phyloP scores from a whole-genome alignment of 768 basidiomycete genomes.

The Psilocybe azurescens region DNA sequence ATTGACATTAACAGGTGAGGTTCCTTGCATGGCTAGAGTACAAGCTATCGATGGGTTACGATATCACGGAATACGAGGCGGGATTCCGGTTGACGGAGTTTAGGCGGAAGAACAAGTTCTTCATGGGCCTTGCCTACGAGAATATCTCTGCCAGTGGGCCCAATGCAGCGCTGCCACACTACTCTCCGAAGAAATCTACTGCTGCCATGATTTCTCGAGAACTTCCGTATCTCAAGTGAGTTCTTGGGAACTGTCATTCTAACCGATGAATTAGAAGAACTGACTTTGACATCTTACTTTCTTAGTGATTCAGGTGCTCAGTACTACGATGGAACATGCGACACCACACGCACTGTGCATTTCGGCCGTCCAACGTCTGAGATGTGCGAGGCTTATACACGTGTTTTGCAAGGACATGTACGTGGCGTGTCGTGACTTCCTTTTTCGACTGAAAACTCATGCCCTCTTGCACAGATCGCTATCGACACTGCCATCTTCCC shows the following conservation, averaged over 20 bases:
- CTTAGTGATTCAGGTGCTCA: slow-evolving; percentile 90
- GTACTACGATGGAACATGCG: slow-evolving; percentile 89
- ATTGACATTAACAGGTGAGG: slow-evolving; percentile 47
- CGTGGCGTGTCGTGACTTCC: slow-evolving; percentile 38
- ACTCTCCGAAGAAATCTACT: slow-evolving; percentile 72
- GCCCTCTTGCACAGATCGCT: slow-evolving; percentile 65
- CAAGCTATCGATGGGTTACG: slow-evolving; percentile 75
- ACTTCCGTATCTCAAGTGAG: slow-evolving; percentile 89
- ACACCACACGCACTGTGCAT: slow-evolving; percentile 83
- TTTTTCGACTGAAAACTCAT: slow-evolving; percentile 13
- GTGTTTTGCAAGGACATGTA: slow-evolving; percentile 96
- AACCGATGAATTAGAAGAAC: slow-evolving; percentile 3
- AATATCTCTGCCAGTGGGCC: slow-evolving; percentile 89
- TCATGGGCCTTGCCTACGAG: slow-evolving; percentile 87
- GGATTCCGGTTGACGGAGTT: slow-evolving; percentile 83
- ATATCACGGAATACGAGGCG: slow-evolving; percentile 93
- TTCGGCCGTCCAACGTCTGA: slow-evolving; percentile 89
- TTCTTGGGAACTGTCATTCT: slow-evolving; percentile 14
- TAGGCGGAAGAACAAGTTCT: slow-evolving; percentile 71
- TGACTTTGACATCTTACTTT: slow-evolving; percentile 10
- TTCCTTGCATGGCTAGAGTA: slow-evolving; percentile 94
- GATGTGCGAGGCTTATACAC: slow-evolving; percentile 89
- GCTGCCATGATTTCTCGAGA: slow-evolving; percentile 79
- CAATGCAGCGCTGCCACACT: slow-evolving; percentile 95
- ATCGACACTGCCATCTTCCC: slow-evolving; percentile 93